phyloP scores from a whole-genome alignment of 371 early-diverging fungal genomes.

The Mortierella polycephala region DNA sequence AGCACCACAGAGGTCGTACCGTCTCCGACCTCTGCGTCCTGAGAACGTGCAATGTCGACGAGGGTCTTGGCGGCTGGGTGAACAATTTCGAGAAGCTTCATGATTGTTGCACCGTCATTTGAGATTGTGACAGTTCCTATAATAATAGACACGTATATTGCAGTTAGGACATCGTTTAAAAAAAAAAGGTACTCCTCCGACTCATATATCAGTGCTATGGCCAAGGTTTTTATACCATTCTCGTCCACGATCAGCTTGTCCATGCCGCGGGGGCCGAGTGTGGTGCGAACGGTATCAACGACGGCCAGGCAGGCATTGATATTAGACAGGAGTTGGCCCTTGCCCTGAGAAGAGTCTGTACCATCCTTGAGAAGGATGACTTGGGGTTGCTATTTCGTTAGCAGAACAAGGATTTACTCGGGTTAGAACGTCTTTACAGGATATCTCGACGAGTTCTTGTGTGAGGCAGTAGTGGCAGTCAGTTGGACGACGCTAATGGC shows the following conservation, averaged over 20 bases:
- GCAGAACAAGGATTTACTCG: too few relatives aligned
- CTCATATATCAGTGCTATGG: too few relatives aligned
- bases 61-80: conserved; percentile 99
- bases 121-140: conserved; percentile 95
- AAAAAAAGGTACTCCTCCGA: neutral
- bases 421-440: too few relatives aligned
- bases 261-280: conserved; percentile 99
- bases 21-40: conserved; percentile 99
- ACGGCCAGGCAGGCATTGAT: conserved; percentile 97
- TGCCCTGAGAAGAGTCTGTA: conserved; percentile 99
- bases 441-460: too few relatives aligned
- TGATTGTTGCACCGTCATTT: conserved; percentile 99
- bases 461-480: too few relatives aligned
- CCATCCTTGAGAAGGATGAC: conserved; percentile 99
- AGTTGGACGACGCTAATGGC: too few relatives aligned
- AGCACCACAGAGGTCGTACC: conserved; percentile 99
- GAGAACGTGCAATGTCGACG: conserved; percentile 97
- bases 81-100: conserved; percentile 97
- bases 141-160: neutral
- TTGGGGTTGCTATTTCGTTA: conserved; percentile 87
- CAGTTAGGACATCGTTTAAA: neutral
- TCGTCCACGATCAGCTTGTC: conserved; percentile 99
- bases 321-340: conserved; percentile 98
- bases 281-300: conserved; percentile 96
- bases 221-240: conserved; percentile 66